Conservation (phyloP, 192 early-diverging fungal species). For the Diversispora epigaea region DNA sequence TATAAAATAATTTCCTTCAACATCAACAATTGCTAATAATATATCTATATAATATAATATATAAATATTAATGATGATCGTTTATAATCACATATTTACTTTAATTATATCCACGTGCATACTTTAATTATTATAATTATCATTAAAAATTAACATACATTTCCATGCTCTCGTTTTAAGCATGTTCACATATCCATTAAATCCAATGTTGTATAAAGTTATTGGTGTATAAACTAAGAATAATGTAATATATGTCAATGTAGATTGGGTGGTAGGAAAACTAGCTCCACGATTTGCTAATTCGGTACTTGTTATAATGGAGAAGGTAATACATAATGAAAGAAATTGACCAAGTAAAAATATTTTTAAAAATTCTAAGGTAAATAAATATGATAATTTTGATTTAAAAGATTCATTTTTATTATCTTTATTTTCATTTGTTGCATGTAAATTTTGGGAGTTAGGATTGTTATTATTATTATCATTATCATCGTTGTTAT, state of each 20-base stretch:
- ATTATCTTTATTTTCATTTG: no score
- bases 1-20: conserved; percentile 82
- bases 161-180: conserved; percentile 43
- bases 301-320: conserved; percentile 65
- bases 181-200: conserved; percentile 47
- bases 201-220: conserved; percentile 52
- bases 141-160: conserved; percentile 39
- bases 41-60: conserved; percentile 42
- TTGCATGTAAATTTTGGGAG: no score
- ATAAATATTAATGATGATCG: background rate
- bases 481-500: no score
- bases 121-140: background rate
- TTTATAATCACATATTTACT: background rate
- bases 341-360: conserved; percentile 63
- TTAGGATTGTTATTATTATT: no score
- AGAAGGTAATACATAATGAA: conserved; percentile 75
- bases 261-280: conserved; percentile 71
- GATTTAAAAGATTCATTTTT: no score
- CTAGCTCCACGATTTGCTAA: conserved; percentile 52
- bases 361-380: conserved; percentile 43
- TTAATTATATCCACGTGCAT: background rate
- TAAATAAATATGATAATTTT: conserved; percentile 17
- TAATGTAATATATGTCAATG: conserved; percentile 70
- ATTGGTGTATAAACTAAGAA: conserved; percentile 57
- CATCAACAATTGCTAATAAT: conserved; percentile 66